Base-by-base conservation (phyloP, 805 yeast species). In the Jamesozyma hellenica region DNA sequence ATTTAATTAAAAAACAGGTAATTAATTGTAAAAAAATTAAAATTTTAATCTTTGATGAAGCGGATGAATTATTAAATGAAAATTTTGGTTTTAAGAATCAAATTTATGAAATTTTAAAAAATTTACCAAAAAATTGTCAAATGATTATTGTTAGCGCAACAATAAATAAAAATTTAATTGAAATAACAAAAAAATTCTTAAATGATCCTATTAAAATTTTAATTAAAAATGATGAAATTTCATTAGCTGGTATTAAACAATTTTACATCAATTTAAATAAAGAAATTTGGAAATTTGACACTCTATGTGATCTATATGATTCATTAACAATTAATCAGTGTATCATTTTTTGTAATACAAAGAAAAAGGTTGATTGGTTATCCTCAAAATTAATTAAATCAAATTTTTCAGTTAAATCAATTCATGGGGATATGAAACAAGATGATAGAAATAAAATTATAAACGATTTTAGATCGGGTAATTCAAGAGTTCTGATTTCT, bases 391-490 rank as follows among this genome's bases (percentile, higher is more conserved):
- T 90, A 66, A 70, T 71, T 51, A 81, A 75, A 50, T 73, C 81
- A 52, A 82, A 87, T 65, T 92, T 90, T 67, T 84, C 96, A 9
- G 96, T 88, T 38, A 80, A 86, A 34, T 77, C 95, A 29, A 92
- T 90, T 79, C 97, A 92, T 67, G 94, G 95, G 44, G 97, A 92
- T 53, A 80, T 92, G 82, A 77, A 82, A 49, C 98, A 90, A 70
- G 77, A 74, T 51, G 96, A 90, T 60, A 79, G 98, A 69, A 96
- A 88, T 64, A 72, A 77, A 58, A 81, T 92, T 61, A 92, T 90
- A 98, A 77, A 81, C 61, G 96, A 90, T 66, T 90, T 90, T 70
- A 76, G 98, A 65, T 76, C 87, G 38, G 97, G 97, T 42, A 80
- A 86, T 46, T 85, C 96, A 28, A 77, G 97, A 61, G 90, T 90